Evolutionary conservation across 2,329 filamentous ascomycete genomes (phyloP).

Genomic region (Aureobasidium leucospermi): DNA sequence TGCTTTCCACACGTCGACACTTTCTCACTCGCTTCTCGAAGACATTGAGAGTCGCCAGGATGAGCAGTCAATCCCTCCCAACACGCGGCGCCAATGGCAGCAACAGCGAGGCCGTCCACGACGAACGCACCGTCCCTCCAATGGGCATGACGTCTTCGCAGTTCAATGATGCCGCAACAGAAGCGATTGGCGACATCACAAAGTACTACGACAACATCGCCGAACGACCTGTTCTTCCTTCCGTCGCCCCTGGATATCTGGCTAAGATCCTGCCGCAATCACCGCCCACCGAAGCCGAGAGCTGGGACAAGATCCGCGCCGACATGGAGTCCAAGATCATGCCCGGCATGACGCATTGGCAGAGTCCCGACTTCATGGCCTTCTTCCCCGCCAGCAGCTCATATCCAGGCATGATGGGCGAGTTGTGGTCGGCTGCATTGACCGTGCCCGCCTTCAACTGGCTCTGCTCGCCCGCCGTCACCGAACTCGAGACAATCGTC

Average conservation of each 20-base stretch:
- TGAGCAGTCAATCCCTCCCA: neutral
- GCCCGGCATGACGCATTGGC: constrained; percentile 90
- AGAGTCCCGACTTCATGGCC: constrained; percentile 89
- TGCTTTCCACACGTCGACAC: neutral
- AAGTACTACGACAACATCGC: constrained; percentile 73
- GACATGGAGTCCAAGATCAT: constrained; percentile 84
- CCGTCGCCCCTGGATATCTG: constrained; percentile 78
- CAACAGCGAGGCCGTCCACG: neutral
- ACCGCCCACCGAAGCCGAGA: constrained; percentile 59
- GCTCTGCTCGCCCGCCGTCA: constrained; percentile 87
- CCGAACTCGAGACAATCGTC: constrained; percentile 86
- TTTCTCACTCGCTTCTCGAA: neutral
- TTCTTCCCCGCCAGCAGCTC: constrained; percentile 82
- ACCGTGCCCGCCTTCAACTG: constrained; percentile 93
- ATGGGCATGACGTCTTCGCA: constrained; percentile 67
- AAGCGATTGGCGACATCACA: constrained; percentile 77
- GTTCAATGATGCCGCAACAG: constrained; percentile 69
- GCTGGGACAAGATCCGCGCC: constrained; percentile 70
- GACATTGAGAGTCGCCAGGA: neutral
- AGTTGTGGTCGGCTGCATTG: constrained; percentile 86
- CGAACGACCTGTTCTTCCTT: constrained; percentile 64
- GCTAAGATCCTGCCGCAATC: constrained; percentile 64
- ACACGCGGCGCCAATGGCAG: neutral
- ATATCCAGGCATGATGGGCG: constrained; percentile 80
- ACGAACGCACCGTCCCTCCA: constrained; percentile 25